Conservation (phyloP, 2,329 filamentous ascomycete species). For the Orbilia javanica region DNA sequence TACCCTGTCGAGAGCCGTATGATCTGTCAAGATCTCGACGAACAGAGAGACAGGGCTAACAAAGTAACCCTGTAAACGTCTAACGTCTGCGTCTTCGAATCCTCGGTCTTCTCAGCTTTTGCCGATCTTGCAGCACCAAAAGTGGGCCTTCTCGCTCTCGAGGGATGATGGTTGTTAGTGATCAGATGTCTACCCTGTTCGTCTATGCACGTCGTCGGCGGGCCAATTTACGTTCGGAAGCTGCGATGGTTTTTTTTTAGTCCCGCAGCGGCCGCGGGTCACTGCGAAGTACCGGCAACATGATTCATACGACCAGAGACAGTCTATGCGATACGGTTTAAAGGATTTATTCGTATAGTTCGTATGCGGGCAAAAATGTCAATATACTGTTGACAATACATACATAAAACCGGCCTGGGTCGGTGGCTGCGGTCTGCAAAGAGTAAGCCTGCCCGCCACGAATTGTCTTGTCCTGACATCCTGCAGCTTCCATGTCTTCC, state of each 20-base stretch:
- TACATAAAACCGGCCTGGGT: constrained; percentile 8
- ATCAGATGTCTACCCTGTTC: constrained; percentile 45
- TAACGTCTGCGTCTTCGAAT: constrained; percentile 28
- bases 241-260: constrained; percentile 50
- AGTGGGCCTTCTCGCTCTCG: constrained; percentile 26
- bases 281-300: constrained; percentile 14
- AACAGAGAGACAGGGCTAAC: constrained; percentile 1
- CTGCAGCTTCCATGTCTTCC: constrained; percentile 51
- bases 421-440: constrained; percentile 38
- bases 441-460: constrained; percentile 27
- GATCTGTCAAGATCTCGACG: constrained; percentile 46
- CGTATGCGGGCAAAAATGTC: constrained; percentile 38
- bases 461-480: constrained; percentile 42
- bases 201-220: constrained; percentile 55
- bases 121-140: constrained; percentile 49
- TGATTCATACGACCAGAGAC: constrained; percentile 42
- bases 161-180: constrained; percentile 33
- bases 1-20: constrained; percentile 41
- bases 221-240: constrained; percentile 56
- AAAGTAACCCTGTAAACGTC: constrained; percentile 42
- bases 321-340: not conserved
- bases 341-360: constrained; percentile 26
- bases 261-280: constrained; percentile 24
- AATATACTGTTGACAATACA: constrained; percentile 33
- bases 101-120: constrained; percentile 32